Evolutionary conservation across 2,329 filamentous ascomycete species (phyloP), one percentile per base, ranked within the genome.

Genomic region (Huntiella abstrusa): DNA sequence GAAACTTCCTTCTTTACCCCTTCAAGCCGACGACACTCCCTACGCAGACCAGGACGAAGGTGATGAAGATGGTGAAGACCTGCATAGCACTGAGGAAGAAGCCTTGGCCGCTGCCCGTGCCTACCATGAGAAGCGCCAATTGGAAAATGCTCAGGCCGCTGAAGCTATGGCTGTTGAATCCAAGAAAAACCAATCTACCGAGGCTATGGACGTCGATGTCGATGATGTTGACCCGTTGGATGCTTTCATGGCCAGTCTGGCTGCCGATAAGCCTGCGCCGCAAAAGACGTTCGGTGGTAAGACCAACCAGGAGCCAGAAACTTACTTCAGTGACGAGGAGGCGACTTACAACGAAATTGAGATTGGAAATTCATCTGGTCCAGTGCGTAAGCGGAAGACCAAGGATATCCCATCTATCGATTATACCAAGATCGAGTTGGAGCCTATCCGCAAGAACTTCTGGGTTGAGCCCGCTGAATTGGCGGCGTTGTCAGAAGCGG

Each of bases 381-480:
- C 69, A 77, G 52, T 65, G 56, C 80, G 70, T 70, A 80, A 67
- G 56, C 95, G 94, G 67, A 95, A 94, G 69, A 51, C 49, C 16
- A 94, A 95, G 63, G 91, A 96, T 50, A 78, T 96, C n/a, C 86
- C 87, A 1, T 70, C 69, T 0, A 72, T 93, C 46, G 80, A 98
- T 61, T 93, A 96, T 61, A 72, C 68, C 55, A 96, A 95, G 62
- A 65, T 92, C 52, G 75, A 87, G 47, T 79, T 96, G 55, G 75
- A 87, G 54, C 74, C 81, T 3, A 86, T 98, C 59, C 75, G 88
- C 51, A 95, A 94, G 66, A 80, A 85, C 59, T 98, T 98, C 62
- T 98, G 94, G 70, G 79, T 82, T 7, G 87, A 96, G 58, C 87
- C 91, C 7, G 70, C 76, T 15, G 87, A 98, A 59, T 65, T 96